Evolutionary conservation across 208 protist genomes (phyloP).

Genomic region (Wallacemonas collosoma): DNA sequence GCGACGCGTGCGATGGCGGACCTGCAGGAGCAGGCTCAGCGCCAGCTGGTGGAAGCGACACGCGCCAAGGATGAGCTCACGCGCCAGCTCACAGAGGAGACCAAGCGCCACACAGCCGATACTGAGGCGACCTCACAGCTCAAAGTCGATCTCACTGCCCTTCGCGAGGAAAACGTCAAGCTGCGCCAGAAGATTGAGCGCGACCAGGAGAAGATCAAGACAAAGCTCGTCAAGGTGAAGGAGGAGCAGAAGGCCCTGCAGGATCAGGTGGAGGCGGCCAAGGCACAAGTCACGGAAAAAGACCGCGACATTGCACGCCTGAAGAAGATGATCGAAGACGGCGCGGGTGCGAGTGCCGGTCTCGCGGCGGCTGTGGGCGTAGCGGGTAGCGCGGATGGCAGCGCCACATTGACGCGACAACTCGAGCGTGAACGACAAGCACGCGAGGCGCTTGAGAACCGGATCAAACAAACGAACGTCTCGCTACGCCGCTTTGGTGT

Average conservation of each 20-base stretch:
- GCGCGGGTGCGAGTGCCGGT: neutral
- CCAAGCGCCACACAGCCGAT: slow-evolving; percentile 57
- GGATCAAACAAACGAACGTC: slow-evolving; percentile 80
- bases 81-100: slow-evolving; percentile 76
- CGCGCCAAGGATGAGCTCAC: slow-evolving; percentile 67
- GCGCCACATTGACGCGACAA: slow-evolving; percentile 39
- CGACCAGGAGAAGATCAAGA: slow-evolving; percentile 92
- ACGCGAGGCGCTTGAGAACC: slow-evolving; percentile 56
- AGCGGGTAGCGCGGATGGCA: slow-evolving; percentile 25
- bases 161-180: slow-evolving; percentile 84
- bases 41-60: slow-evolving; percentile 66
- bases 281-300: slow-evolving; percentile 55
- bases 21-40: slow-evolving; percentile 73
- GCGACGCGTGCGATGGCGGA: slow-evolving; percentile 58
- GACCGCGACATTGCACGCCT: slow-evolving; percentile 80
- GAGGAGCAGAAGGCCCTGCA: slow-evolving; percentile 76
- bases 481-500: slow-evolving; percentile 81
- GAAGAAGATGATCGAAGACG: slow-evolving; percentile 82
- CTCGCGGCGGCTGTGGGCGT: slow-evolving; percentile 5
- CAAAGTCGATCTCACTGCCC: slow-evolving; percentile 72
- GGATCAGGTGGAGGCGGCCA: slow-evolving; percentile 70
- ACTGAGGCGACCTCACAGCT: slow-evolving; percentile 75
- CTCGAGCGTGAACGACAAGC: slow-evolving; percentile 61
- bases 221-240: slow-evolving; percentile 79
- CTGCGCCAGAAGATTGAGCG: slow-evolving; percentile 91